Evolutionary conservation across 2,329 filamentous ascomycete genomes (phyloP).

Genomic region (Diaporthe eres): DNA sequence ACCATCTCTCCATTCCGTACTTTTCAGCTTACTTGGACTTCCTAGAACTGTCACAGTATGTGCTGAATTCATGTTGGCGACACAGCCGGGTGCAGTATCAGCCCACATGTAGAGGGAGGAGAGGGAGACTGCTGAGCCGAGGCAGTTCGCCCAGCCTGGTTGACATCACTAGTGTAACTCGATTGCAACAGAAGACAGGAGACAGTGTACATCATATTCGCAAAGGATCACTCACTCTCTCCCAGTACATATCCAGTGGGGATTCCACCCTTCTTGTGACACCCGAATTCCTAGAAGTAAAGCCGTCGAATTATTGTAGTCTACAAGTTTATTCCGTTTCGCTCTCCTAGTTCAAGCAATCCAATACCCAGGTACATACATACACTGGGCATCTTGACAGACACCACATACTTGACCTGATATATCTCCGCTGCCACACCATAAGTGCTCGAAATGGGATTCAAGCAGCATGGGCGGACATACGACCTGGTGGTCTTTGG

Average conservation of each 20-base stretch:
- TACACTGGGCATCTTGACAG: neutral
- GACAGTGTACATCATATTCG: neutral
- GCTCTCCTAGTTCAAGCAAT: neutral
- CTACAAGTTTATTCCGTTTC: neutral
- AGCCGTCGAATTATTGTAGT: neutral
- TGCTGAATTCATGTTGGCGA: neutral
- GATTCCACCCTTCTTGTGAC: neutral
- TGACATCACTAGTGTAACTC: slow-evolving; percentile 25
- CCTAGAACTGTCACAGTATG: neutral
- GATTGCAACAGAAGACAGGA: neutral
- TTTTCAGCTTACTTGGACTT: neutral
- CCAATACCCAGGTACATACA: neutral
- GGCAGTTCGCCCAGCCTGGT: slow-evolving; percentile 7
- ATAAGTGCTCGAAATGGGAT: slow-evolving; percentile 55
- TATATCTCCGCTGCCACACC: neutral
- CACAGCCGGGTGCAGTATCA: slow-evolving; percentile 1
- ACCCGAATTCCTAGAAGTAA: neutral
- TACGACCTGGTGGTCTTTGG: slow-evolving; percentile 73
- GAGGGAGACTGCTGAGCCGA: slow-evolving; percentile 17
- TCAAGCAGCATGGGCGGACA: slow-evolving; percentile 64
- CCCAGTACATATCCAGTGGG: neutral
- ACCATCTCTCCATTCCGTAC: neutral
- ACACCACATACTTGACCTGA: neutral
- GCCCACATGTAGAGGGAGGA: slow-evolving; percentile 1
- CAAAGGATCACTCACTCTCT: neutral